Conservation (phyloP, 1,284 basidiomycete genomes). For the Coniferiporia weirii region DNA sequence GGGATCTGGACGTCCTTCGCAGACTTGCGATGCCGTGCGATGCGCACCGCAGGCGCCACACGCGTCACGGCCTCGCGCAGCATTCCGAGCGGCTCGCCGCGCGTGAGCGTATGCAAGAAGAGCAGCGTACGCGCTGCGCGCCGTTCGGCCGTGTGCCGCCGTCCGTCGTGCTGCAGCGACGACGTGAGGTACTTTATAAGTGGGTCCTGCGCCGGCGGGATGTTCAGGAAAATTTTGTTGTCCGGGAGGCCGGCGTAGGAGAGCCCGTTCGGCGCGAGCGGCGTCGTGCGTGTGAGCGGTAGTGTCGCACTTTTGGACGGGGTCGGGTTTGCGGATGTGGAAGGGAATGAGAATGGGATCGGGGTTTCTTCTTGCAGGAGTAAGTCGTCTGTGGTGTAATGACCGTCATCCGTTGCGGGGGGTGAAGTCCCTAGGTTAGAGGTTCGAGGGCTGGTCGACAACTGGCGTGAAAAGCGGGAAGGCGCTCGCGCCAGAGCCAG, state of each 20-base stretch:
- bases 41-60: constrained; percentile 60
- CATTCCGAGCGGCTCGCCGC: constrained; percentile 71
- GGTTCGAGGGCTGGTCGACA: constrained; percentile 4
- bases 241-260: constrained; percentile 15
- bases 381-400: not conserved
- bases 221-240: constrained; percentile 31
- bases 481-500: constrained; percentile 7
- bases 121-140: constrained; percentile 58
- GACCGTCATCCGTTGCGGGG: not conserved
- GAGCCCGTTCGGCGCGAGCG: constrained; percentile 2
- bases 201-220: constrained; percentile 75
- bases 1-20: constrained; percentile 65
- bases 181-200: constrained; percentile 70
- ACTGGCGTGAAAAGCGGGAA: constrained; percentile 1
- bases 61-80: constrained; percentile 62
- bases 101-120: constrained; percentile 69
- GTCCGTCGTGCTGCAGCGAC: constrained; percentile 61
- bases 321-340: not conserved
- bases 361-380: not conserved
- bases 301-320: no score
- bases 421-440: not conserved
- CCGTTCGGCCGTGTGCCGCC: constrained; percentile 59
- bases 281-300: not conserved
- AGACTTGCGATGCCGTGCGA: constrained; percentile 45
- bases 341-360: not conserved